Conservation (phyloP, 2,329 filamentous ascomycete genomes). For the Bipolaris bicolor region DNA sequence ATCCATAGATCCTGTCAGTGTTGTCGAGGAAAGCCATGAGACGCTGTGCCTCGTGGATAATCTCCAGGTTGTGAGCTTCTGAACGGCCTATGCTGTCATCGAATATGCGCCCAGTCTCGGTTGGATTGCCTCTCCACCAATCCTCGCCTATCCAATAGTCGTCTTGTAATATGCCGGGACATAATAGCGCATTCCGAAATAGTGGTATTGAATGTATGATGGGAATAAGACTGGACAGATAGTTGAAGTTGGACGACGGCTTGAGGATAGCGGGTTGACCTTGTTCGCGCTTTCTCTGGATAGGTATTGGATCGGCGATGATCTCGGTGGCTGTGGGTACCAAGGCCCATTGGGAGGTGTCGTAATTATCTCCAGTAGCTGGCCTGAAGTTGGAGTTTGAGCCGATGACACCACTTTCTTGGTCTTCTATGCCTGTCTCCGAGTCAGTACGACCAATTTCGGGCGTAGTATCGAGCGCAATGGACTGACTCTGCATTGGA, state of each 20-base stretch:
- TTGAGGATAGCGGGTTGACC: slow-evolving; percentile 64
- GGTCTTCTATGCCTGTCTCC: slow-evolving; percentile 45
- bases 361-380: slow-evolving; percentile 61
- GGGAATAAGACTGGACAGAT: slow-evolving; percentile 64
- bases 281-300: slow-evolving; percentile 53
- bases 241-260: slow-evolving; percentile 58
- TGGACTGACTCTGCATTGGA: slow-evolving; percentile 43
- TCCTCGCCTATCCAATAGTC: slow-evolving; percentile 63
- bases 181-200: slow-evolving; percentile 62
- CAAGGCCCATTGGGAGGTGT: slow-evolving; percentile 62
- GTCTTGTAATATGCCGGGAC: slow-evolving; percentile 52
- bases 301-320: slow-evolving; percentile 60
- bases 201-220: slow-evolving; percentile 68
- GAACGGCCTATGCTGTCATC: slow-evolving; percentile 46
- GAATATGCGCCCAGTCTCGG: slow-evolving; percentile 59
- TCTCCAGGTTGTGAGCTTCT: slow-evolving; percentile 42
- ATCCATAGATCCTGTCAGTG: slow-evolving; percentile 65
- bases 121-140: slow-evolving; percentile 67
- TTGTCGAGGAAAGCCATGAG: slow-evolving; percentile 66
- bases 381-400: slow-evolving; percentile 58
- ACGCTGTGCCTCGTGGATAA: slow-evolving; percentile 65
- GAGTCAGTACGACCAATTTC: slow-evolving; percentile 20
- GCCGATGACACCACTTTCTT: slow-evolving; percentile 62
- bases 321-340: slow-evolving; percentile 57
- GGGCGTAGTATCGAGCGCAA: not conserved